phyloP scores from a whole-genome alignment of 2,329 filamentous ascomycete species.

The Talaromyces sp. region DNA sequence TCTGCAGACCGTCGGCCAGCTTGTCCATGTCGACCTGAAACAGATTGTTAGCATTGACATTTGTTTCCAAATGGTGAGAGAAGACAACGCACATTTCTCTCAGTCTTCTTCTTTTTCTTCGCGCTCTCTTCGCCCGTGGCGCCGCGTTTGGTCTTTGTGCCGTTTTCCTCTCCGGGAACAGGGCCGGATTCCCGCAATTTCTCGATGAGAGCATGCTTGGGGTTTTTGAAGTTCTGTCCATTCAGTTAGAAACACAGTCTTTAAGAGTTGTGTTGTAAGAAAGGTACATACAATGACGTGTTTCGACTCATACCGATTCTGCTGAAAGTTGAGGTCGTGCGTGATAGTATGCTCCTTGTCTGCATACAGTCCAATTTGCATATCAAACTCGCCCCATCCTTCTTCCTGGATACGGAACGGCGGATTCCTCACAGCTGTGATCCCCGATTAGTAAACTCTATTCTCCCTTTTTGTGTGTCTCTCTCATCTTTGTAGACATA shows the following conservation, averaged over 20 bases:
- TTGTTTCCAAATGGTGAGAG: too few relatives aligned
- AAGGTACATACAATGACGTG: slow-evolving; percentile 59
- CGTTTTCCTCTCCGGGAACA: slow-evolving; percentile 67
- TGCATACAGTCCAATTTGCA: slow-evolving; percentile 75
- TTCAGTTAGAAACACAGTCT: neutral
- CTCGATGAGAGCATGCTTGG: slow-evolving; percentile 75
- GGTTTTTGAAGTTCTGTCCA: slow-evolving; percentile 75
- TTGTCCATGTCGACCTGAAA: slow-evolving; percentile 81
- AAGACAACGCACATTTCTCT: slow-evolving; percentile 47
- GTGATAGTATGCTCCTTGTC: slow-evolving; percentile 79
- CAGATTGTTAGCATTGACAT: neutral
- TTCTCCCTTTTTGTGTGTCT: slow-evolving; percentile 1
- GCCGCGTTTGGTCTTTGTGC: slow-evolving; percentile 57
- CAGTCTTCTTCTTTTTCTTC: slow-evolving; percentile 71
- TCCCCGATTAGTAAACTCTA: neutral
- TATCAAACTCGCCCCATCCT: slow-evolving; percentile 98
- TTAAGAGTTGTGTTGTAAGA: too few relatives aligned
- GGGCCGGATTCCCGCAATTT: slow-evolving; percentile 77
- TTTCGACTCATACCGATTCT: slow-evolving; percentile 72
- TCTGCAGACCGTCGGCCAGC: slow-evolving; percentile 83
- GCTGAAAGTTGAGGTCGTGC: slow-evolving; percentile 90
- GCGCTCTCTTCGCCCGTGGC: slow-evolving; percentile 51
- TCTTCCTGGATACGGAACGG: slow-evolving; percentile 90
- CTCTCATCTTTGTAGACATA: slow-evolving; percentile 44
- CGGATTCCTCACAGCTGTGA: slow-evolving; percentile 69